These are phyloP conservation scores for Saussurea involucrata DNA, from an alignment of 129 eudicot species.

Conservation along the genomic window DNA sequence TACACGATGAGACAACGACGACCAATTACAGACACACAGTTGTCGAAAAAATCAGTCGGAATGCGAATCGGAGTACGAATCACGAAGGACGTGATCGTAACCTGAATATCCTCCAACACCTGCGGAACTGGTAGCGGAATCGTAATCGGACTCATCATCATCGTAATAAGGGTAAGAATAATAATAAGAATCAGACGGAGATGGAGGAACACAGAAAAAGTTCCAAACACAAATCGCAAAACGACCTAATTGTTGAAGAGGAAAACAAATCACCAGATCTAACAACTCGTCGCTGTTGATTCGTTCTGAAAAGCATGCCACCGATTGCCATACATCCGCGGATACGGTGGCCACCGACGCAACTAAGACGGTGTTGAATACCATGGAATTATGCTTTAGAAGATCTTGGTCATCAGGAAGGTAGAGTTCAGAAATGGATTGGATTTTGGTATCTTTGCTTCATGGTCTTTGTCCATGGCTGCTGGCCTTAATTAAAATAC, in stretches of 20 bases:
- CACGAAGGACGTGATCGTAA: slow-evolving; percentile 20
- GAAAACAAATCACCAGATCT: slow-evolving; percentile 54
- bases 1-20: slow-evolving; percentile 11
- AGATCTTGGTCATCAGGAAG: not conserved
- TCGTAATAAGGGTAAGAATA: slow-evolving; percentile 14
- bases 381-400: slow-evolving; percentile 26
- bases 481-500: not conserved
- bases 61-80: slow-evolving; percentile 40
- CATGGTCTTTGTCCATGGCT: slow-evolving; percentile 21
- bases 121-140: slow-evolving; percentile 20
- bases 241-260: slow-evolving; percentile 55
- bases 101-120: slow-evolving; percentile 23
- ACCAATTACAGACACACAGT: slow-evolving; percentile 6
- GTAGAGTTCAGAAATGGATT: slow-evolving; percentile 2
- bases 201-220: slow-evolving; percentile 52
- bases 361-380: slow-evolving; percentile 49
- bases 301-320: slow-evolving; percentile 52
- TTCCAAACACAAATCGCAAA: slow-evolving; percentile 47
- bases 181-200: slow-evolving; percentile 28
- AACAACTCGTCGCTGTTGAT: slow-evolving; percentile 34
- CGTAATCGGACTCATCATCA: slow-evolving; percentile 27
- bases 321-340: slow-evolving; percentile 50
- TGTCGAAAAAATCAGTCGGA: slow-evolving; percentile 28
- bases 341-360: slow-evolving; percentile 45
- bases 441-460: slow-evolving; percentile 3